Conservation (phyloP, 352 stramenopile species). For the Thalassiosira sp. region DNA sequence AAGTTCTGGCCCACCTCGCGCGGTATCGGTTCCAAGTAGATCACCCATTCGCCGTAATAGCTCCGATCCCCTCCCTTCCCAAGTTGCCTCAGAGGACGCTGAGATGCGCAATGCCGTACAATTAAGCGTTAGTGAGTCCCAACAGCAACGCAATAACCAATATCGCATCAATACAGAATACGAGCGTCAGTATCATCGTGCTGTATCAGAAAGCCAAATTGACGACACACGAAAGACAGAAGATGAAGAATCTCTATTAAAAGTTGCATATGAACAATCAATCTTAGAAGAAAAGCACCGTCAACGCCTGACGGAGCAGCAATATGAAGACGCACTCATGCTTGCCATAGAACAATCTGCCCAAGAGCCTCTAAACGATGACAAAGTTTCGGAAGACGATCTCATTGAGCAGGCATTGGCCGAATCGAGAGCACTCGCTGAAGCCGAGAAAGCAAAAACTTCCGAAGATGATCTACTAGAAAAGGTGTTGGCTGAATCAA, state of each 20-base stretch:
- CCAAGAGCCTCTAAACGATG: background rate
- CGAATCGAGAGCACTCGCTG: slow-evolving; percentile 12
- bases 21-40: background rate
- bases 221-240: slow-evolving; percentile 3
- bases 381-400: slow-evolving; percentile 4
- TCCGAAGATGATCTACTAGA: slow-evolving; percentile 22
- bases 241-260: slow-evolving; percentile 19
- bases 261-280: slow-evolving; percentile 34
- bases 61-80: slow-evolving; percentile 29
- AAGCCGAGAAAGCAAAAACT: slow-evolving; percentile 13
- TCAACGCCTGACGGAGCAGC: slow-evolving; percentile 5
- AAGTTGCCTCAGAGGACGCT: slow-evolving; percentile 27
- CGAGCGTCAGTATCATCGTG: slow-evolving; percentile 16
- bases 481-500: slow-evolving; percentile 22
- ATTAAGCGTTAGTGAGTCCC: slow-evolving; percentile 24
- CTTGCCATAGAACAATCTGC: slow-evolving; percentile 15
- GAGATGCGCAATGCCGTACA: slow-evolving; percentile 15
- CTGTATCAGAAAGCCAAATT: slow-evolving; percentile 27
- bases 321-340: slow-evolving; percentile 30
- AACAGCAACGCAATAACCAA: slow-evolving; percentile 10
- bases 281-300: slow-evolving; percentile 36
- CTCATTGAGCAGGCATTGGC: slow-evolving; percentile 7
- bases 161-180: slow-evolving; percentile 11
- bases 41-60: background rate
- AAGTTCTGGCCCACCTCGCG: background rate